Evolutionary conservation across 1,139 yeast genomes (phyloP), one percentile per base, ranked within the genome.

Genomic region (Yamadazyma triangularis): DNA sequence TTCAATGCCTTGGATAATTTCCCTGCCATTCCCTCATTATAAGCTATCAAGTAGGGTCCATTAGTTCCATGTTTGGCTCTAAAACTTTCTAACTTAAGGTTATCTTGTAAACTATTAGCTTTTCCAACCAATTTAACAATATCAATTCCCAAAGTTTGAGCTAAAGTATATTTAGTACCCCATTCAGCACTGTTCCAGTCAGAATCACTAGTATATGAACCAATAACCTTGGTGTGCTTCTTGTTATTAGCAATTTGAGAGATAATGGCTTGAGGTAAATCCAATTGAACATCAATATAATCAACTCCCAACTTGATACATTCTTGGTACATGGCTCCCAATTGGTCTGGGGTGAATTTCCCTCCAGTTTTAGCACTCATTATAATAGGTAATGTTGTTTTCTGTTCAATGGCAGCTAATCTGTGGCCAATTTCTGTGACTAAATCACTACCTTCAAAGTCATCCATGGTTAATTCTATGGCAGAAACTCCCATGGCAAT

Each of bases 331-430:
- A 87, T 70, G 15, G 60, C 56, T 38, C 66, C 71, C 34, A 86
- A 70, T 15, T 60, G 51, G 7, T 56, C 68, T 42, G 79, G 81
- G 22, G 51, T 51, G 8, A 44, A 29, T 26, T 64, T 58, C 24
- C 96, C 96, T 29, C 96, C 96, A 1, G 95, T 84, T 53, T 95
- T 75, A 4, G 87, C 64, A 2, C 96, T 87, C 60, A 77, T 86
- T 36, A 91, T 73, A 23, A 89, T 79, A 28, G 97, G 96, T 36
- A 86, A 60, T 25, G 65, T 63, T n/a, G 84, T 68, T 25, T 46
- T 42, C 44, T 60, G 73, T 50, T 96, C 77, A 45, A 89, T 61
- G 16, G 69, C 51, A 2, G 88, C 85, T 33, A 87, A 63, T 53
- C 88, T 95, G 41, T 78, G 79, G 32, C 85, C 79, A 30, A 89